Evolutionary conservation across 73 alveolate species (phyloP).

Genomic region (Paramecium sexaurelia): DNA sequence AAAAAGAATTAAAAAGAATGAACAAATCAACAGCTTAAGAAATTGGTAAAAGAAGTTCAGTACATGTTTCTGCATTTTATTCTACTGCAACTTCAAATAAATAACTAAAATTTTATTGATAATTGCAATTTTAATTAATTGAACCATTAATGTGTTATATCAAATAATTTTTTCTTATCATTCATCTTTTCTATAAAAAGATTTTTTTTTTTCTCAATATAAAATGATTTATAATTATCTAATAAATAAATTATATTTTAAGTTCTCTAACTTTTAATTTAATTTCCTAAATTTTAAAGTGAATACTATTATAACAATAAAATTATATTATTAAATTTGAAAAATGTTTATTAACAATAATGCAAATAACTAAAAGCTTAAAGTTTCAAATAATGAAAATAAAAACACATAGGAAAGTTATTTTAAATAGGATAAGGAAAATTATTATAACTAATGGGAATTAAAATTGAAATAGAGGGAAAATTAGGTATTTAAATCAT

Average conservation of each 20-base stretch:
- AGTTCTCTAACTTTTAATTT: background rate
- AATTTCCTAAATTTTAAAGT: background rate
- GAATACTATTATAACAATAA: background rate
- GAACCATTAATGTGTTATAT: background rate
- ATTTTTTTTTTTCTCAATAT: no score
- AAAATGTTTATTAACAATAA: background rate
- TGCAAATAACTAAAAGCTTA: background rate
- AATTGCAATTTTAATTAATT: background rate
- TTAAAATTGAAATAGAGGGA: background rate
- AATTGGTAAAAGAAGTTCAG: background rate
- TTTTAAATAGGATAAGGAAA: background rate
- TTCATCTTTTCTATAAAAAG: no score
- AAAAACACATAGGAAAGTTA: background rate
- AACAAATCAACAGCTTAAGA: background rate
- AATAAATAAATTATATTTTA: background rate
- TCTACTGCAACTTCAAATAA: background rate
- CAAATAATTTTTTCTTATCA: background rate
- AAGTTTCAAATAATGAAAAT: background rate
- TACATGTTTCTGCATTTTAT: background rate
- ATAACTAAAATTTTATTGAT: background rate
- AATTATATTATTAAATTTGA: background rate
- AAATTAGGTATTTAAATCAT: conserved; percentile 13
- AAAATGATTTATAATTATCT: no score
- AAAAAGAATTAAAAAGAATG: background rate
- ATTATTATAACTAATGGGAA: conserved; percentile 10